phyloP scores from a whole-genome alignment of 192 early-diverging fungal species.

The Entophlyctis helioformis region DNA sequence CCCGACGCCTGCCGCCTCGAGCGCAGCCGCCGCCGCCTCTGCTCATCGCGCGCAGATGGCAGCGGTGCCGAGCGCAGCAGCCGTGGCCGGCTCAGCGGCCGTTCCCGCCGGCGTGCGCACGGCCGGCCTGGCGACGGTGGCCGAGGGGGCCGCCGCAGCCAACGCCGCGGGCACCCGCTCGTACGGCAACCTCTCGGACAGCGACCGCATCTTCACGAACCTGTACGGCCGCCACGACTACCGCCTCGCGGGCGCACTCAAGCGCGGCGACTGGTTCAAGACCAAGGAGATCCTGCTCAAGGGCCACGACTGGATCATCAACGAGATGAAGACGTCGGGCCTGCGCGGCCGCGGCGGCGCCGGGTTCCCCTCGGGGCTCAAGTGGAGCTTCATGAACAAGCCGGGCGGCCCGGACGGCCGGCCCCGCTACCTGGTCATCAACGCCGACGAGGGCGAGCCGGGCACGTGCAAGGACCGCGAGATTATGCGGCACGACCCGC shows the following conservation, averaged over 20 bases:
- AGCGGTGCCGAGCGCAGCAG: conserved; percentile 3
- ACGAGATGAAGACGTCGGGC: conserved; percentile 93
- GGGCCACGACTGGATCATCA: conserved; percentile 94
- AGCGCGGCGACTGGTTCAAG: conserved; percentile 98
- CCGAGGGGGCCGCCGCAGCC: too few relatives aligned
- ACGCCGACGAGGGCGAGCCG: conserved; percentile 97
- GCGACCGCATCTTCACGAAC: conserved; percentile 98
- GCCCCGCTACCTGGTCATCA: conserved; percentile 90
- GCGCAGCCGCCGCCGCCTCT: not conserved
- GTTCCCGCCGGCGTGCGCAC: not conserved
- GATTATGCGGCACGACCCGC: conserved; percentile 81
- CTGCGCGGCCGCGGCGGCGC: conserved; percentile 87
- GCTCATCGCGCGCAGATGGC: not conserved
- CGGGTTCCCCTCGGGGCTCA: conserved; percentile 94
- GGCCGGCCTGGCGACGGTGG: conserved; percentile 11
- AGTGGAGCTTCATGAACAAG: conserved; percentile 99
- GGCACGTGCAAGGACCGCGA: conserved; percentile 98
- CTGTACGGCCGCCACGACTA: conserved; percentile 90
- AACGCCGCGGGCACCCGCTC: conserved; percentile 10
- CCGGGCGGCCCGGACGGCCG: conserved; percentile 46
- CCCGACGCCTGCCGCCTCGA: not conserved
- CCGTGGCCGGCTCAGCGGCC: not conserved
- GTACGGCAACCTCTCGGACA: conserved; percentile 58
- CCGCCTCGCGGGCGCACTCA: conserved; percentile 72
- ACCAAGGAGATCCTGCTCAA: conserved; percentile 96